Percentiles rank a stretch among this genome's conserved stretches.
Conservation (phyloP, 805 yeast genomes). For the Saturnispora diversa region DNA sequence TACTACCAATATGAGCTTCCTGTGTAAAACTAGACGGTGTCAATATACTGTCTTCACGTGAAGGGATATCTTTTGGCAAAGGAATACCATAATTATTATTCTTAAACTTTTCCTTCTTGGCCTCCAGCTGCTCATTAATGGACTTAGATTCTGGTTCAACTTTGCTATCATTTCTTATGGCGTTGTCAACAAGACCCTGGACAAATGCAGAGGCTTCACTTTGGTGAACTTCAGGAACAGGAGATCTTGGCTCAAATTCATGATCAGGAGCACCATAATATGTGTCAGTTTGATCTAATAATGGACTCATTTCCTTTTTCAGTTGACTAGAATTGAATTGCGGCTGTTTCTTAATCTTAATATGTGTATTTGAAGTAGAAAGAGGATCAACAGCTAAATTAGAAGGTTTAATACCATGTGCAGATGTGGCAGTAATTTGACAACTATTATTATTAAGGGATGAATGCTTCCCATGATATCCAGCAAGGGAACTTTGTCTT, state of each 20-base stretch:
- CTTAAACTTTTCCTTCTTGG: conserved; percentile 7
- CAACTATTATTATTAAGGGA: not conserved
- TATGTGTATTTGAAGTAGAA: conserved; percentile 54
- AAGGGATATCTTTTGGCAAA: conserved; percentile 15
- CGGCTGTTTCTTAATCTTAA: conserved; percentile 59
- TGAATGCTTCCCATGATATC: conserved; percentile 2
- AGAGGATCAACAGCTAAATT: conserved; percentile 67
- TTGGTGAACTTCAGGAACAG: conserved; percentile 30
- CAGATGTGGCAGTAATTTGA: conserved; percentile 21
- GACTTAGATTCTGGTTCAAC: not conserved
- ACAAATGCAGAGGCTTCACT: conserved; percentile 39
- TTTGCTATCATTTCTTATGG: conserved; percentile 16
- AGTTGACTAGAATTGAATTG: conserved; percentile 13
- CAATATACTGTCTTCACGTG: too few relatives aligned
- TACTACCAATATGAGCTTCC: too few relatives aligned
- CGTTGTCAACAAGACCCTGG: conserved; percentile 29
- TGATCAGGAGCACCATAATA: conserved; percentile 4
- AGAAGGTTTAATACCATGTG: conserved; percentile 40
- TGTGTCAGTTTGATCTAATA: not conserved
- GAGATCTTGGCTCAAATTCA: conserved; percentile 13
- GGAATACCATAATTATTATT: conserved; percentile 16
- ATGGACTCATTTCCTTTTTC: not conserved
- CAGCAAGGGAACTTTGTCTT: not conserved
- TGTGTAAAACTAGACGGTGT: too few relatives aligned
- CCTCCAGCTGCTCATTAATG: conserved; percentile 1